phyloP scores from a whole-genome alignment of 2,329 filamentous ascomycete genomes.

The Keithomyces neogunnii region DNA sequence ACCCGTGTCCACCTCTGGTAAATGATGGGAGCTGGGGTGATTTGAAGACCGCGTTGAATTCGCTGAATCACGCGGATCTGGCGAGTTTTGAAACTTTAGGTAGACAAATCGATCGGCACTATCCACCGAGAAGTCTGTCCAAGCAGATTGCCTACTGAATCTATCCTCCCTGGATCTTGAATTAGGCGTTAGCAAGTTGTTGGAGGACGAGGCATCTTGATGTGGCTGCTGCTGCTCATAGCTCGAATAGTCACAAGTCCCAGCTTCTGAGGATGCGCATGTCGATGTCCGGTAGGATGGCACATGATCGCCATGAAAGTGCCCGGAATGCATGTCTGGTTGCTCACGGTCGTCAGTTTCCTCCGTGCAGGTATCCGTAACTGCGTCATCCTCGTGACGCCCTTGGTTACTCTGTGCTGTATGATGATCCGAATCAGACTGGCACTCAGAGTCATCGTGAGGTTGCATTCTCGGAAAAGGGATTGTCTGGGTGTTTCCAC shows the following conservation, averaged over 20 bases:
- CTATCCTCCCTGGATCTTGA: conserved; percentile 35
- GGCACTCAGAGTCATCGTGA: conserved; percentile 30
- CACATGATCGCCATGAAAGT: conserved; percentile 18
- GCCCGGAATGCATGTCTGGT: conserved; percentile 18
- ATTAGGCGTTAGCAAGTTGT: conserved; percentile 39
- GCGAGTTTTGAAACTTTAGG: background rate
- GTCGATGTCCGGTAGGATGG: conserved; percentile 29
- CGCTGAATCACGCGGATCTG: conserved; percentile 14
- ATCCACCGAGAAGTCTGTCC: conserved; percentile 52
- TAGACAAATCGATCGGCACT: conserved; percentile 31
- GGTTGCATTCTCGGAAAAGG: conserved; percentile 27
- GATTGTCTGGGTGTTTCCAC: conserved; percentile 13
- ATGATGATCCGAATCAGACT: conserved; percentile 24
- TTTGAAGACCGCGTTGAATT: conserved; percentile 18
- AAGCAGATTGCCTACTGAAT: conserved; percentile 47
- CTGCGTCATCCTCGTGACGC: conserved; percentile 19
- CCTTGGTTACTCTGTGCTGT: conserved; percentile 13
- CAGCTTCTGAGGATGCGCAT: conserved; percentile 30
- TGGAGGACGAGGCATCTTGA: conserved; percentile 27
- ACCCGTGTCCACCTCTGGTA: conserved; percentile 43
- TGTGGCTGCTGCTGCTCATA: conserved; percentile 16
- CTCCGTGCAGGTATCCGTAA: conserved; percentile 27
- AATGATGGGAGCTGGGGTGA: conserved; percentile 27
- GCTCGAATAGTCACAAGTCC: conserved; percentile 15
- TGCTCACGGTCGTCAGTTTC: conserved; percentile 24